Evolutionary conservation across 495 filamentous ascomycete genomes (phyloP), one percentile per base, ranked within the genome.

Genomic region (Glarea lozoyensis): DNA sequence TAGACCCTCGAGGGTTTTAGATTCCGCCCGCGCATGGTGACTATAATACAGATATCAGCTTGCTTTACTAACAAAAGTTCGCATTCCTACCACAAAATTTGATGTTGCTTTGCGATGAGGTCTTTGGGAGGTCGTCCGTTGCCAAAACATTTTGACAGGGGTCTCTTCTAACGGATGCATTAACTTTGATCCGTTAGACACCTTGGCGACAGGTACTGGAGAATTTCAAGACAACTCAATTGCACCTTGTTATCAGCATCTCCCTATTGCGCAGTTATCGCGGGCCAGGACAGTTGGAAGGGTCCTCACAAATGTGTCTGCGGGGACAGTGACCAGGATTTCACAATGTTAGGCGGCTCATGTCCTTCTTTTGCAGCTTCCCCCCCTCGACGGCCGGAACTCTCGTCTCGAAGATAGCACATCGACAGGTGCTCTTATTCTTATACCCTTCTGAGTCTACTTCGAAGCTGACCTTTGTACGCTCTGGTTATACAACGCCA

Each of bases 1-100:
- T 80, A 75, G 41, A 93, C 85, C 45, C 81, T 76, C 40, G 84
- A 67, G 45, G 88, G 72, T 52, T 77, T 76, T 61, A 92, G 71
- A 58, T 86, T 74, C 63, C 78, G 75, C 56, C 80, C 78, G 52
- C 80, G 77, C 81, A 84, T 84, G 27, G 46, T 50, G n/a, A 12
- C 31, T 32, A n/a, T 38, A 3, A 27, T 20, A 13, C 7, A 7
- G 9, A n/a, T 11, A 21, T 20, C 22, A 11, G 35, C 3, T 10
- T 7, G 16, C 10, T 5, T n/a, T n/a, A 5, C 15, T 19, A 3
- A 37, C 35, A n/a, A 20, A 37, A 16, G 22, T 37, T 37, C 16
- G 7, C 7, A 7, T 7, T 29, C 25, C 7, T 7, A n/a, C 7
- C 25, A 29, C 25, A 29, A n/a, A n/a, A 7, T 29, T 7, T 7